Evolutionary conservation across 2,329 filamentous ascomycete species (phyloP).

Genomic region (Colletotrichum australisinense): DNA sequence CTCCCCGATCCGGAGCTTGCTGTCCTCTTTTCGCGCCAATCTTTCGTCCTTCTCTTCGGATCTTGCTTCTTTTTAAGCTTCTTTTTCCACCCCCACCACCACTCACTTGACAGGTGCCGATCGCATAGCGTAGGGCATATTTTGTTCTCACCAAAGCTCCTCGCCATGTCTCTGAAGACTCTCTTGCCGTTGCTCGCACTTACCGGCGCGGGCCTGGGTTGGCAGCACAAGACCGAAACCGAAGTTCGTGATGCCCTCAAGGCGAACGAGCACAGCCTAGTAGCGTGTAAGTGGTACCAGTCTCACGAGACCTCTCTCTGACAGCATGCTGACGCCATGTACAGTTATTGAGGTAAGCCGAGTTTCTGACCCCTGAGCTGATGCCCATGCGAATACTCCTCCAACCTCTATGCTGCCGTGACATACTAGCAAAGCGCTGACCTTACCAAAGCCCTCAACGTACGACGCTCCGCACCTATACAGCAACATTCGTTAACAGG

Average conservation of each 20-base stretch:
- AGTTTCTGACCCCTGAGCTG: not conserved
- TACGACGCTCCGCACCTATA: not conserved
- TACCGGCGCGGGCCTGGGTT: conserved; percentile 1
- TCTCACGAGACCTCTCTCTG: not conserved
- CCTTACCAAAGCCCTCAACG: conserved; percentile 3
- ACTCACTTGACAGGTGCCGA: not conserved
- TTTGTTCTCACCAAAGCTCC: not conserved
- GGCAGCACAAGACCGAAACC: conserved; percentile 26
- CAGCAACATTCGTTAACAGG: not conserved
- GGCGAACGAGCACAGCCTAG: conserved; percentile 40
- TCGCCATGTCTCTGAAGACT: conserved; percentile 19
- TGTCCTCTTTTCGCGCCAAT: not conserved
- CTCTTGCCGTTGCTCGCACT: conserved; percentile 29
- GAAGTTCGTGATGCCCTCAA: conserved; percentile 24
- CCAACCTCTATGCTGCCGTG: not conserved
- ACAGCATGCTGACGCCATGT: not conserved
- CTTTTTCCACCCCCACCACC: not conserved
- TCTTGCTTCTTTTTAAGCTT: not conserved
- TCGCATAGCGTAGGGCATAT: not conserved
- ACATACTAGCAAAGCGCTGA: conserved; percentile 10
- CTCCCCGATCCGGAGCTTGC: not conserved
- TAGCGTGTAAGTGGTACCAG: conserved; percentile 45
- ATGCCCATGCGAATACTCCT: too few species aligned
- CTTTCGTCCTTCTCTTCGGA: not conserved
- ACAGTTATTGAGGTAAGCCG: conserved; percentile 27